Evolutionary conservation across 2,329 filamentous ascomycete species (phyloP).

Genomic region (Xylaria sp.): DNA sequence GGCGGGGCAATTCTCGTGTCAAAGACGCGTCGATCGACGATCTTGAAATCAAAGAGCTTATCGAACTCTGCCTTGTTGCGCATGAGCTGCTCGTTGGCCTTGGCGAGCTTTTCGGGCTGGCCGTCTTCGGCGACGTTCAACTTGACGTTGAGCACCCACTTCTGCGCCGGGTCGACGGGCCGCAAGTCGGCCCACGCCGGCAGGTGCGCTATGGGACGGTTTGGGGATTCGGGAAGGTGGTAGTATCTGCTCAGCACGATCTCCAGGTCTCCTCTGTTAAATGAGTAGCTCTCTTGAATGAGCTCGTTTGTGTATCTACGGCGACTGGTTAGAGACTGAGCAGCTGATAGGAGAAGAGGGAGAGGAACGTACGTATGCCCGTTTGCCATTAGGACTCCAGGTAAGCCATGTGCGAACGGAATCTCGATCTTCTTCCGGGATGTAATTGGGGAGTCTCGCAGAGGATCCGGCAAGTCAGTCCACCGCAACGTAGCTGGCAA

Average conservation of each 20-base stretch:
- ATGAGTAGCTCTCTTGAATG: constrained; percentile 65
- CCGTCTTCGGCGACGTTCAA: constrained; percentile 66
- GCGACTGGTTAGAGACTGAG: background rate
- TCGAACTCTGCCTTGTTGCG: constrained; percentile 75
- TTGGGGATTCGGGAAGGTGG: constrained; percentile 49
- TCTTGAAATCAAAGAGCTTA: constrained; percentile 84
- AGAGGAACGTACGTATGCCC: constrained; percentile 58
- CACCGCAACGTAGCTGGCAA: constrained; percentile 64
- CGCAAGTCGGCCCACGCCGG: constrained; percentile 61
- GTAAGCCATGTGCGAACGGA: constrained; percentile 62
- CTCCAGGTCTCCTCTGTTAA: constrained; percentile 65
- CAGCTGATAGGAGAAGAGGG: background rate
- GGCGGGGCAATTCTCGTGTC: constrained; percentile 48
- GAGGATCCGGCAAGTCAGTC: constrained; percentile 70
- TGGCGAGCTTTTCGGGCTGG: constrained; percentile 67
- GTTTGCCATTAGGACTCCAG: constrained; percentile 63
- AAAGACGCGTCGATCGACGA: constrained; percentile 65
- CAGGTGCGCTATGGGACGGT: constrained; percentile 50
- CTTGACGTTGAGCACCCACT: constrained; percentile 68
- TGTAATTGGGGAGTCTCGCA: constrained; percentile 59
- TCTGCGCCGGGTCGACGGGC: constrained; percentile 60
- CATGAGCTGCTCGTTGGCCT: constrained; percentile 64
- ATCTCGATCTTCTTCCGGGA: constrained; percentile 68
- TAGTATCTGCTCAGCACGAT: constrained; percentile 64
- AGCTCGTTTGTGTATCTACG: constrained; percentile 63